Evolutionary conservation across 371 early-diverging fungal species (phyloP).

Genomic region (Dinochytrium kinnereticum): DNA sequence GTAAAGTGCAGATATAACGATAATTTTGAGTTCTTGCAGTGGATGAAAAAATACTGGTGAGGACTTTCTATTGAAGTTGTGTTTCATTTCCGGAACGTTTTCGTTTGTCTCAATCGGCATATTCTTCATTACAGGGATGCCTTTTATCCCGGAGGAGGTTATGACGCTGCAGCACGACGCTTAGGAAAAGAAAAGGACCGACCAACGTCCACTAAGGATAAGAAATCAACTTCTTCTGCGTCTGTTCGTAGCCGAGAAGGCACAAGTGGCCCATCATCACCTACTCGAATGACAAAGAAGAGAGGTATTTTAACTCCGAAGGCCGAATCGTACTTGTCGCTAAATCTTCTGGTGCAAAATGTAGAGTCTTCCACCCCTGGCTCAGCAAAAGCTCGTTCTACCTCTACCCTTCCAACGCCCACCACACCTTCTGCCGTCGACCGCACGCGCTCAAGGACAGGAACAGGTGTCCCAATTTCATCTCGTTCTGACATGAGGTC

Average conservation of each 20-base stretch:
- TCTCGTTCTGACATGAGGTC: too few relatives aligned
- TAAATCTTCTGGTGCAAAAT: too few relatives aligned
- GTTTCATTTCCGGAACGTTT: not conserved
- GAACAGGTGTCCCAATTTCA: too few relatives aligned
- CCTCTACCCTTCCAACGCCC: not conserved
- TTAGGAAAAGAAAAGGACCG: conserved; percentile 30
- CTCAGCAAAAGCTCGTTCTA: not conserved
- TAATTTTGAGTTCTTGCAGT: conserved; percentile 91
- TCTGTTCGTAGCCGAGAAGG: not conserved
- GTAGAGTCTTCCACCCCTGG: too few relatives aligned
- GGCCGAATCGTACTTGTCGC: too few relatives aligned
- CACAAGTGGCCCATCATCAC: not conserved
- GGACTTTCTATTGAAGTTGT: not conserved
- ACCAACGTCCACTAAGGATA: not conserved
- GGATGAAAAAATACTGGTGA: conserved; percentile 80
- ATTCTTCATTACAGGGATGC: too few relatives aligned
- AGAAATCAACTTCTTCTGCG: not conserved
- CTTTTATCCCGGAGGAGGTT: conserved; percentile 72
- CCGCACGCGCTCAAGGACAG: not conserved
- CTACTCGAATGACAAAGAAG: not conserved
- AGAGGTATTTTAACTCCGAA: too few relatives aligned
- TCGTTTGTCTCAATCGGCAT: too few relatives aligned
- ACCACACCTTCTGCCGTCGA: not conserved
- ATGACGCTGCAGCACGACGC: conserved; percentile 79
- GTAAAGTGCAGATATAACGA: conserved; percentile 90